Percentiles rank a stretch among this genome's conserved stretches.
Conservation (phyloP, 169 alveolate genomes). For the Eimeria brunetti region DNA sequence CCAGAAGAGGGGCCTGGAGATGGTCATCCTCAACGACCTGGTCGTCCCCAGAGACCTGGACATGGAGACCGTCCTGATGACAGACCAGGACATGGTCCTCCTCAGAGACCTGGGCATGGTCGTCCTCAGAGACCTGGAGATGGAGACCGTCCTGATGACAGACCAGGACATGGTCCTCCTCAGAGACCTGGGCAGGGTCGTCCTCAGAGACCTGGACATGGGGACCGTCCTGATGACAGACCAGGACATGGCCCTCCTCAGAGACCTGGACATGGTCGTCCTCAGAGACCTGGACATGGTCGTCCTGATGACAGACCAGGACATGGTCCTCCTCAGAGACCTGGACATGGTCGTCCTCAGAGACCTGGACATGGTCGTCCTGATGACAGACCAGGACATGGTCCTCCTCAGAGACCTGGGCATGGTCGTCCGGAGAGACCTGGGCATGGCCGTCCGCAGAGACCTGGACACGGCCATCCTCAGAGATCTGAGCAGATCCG, state of each 20-base stretch:
- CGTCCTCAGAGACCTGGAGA: too few species aligned
- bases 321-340: too few species aligned
- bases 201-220: background rate
- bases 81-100: too few species aligned
- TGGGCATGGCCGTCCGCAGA: background rate
- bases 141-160: background rate
- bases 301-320: too few species aligned
- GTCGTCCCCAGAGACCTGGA: background rate
- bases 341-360: too few species aligned
- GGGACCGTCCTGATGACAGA: too few species aligned
- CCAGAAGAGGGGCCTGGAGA: background rate
- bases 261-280: background rate
- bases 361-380: conserved; percentile 8
- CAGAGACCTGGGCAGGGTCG: background rate
- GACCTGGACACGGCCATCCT: background rate
- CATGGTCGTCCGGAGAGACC: background rate
- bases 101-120: too few species aligned
- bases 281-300: too few species aligned
- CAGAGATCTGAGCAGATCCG: background rate
- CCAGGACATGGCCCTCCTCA: background rate
- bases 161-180: background rate
- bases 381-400: background rate
- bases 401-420: background rate
- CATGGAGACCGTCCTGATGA: too few species aligned
- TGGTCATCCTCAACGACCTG: background rate